Conservation (phyloP, 202 grass and related monocot species). For the Cymbopogon flexuosus region DNA sequence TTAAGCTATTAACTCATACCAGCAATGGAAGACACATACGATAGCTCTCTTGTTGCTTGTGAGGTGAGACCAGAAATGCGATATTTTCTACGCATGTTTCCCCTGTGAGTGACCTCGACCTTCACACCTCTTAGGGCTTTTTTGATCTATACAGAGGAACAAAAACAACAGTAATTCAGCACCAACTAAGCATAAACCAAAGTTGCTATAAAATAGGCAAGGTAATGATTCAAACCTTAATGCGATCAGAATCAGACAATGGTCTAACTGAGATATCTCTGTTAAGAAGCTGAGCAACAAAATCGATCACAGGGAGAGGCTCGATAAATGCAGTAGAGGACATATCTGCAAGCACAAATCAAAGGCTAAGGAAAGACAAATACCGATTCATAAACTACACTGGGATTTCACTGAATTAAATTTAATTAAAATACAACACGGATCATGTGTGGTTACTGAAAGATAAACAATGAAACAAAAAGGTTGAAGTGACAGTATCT, state of each 20-base stretch:
- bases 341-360: constrained; percentile 59
- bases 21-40: constrained; percentile 44
- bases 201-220: neutral
- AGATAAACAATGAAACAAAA: neutral
- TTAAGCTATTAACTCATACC: neutral
- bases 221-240: constrained; percentile 55
- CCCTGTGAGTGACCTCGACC: constrained; percentile 85
- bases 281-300: constrained; percentile 81
- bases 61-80: constrained; percentile 93
- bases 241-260: constrained; percentile 88
- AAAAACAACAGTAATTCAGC: neutral
- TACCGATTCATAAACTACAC: neutral
- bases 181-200: constrained; percentile 4
- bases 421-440: neutral
- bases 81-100: constrained; percentile 95
- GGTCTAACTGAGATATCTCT: constrained; percentile 80
- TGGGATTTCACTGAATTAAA: neutral
- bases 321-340: constrained; percentile 94
- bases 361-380: constrained; percentile 9
- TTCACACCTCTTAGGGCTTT: constrained; percentile 83
- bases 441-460: constrained; percentile 5
- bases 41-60: constrained; percentile 84
- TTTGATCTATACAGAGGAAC: constrained; percentile 42
- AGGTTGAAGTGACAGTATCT: constrained; percentile 9
- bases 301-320: constrained; percentile 82